phyloP scores from a whole-genome alignment of 441 rosid species.

The Theobroma grandiflorum region DNA sequence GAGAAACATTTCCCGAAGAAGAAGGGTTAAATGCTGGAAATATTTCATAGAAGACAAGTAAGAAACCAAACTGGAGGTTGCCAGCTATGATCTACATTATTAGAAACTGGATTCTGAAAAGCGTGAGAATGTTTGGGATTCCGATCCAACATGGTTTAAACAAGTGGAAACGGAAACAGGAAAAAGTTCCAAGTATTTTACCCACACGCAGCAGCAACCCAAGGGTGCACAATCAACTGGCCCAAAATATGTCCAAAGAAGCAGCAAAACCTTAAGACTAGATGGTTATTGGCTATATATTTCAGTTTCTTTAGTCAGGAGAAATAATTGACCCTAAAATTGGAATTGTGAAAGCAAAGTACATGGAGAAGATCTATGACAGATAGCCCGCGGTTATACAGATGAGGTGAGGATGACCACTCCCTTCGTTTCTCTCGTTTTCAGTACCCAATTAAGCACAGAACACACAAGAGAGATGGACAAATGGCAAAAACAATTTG shows the following conservation, averaged over 20 bases:
- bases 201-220: too few species aligned
- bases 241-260: neutral
- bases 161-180: neutral
- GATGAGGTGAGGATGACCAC: neutral
- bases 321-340: neutral
- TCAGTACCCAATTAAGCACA: neutral
- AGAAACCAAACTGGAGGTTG: too few species aligned
- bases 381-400: neutral
- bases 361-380: neutral
- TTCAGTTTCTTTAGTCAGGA: neutral
- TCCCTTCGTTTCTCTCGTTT: neutral
- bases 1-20: neutral
- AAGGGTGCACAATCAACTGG: too few species aligned
- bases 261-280: neutral
- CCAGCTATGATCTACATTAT: too few species aligned
- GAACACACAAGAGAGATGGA: neutral
- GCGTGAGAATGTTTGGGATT: neutral
- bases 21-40: neutral
- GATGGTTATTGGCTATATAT: too few species aligned
- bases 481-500: slow-evolving; percentile 20
- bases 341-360: slow-evolving; percentile 4
- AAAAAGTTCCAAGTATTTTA: neutral
- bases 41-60: neutral
- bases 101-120: neutral
- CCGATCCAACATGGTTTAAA: neutral